phyloP scores from a whole-genome alignment of 148 eudicot species.

The Polygonum aviculare region DNA sequence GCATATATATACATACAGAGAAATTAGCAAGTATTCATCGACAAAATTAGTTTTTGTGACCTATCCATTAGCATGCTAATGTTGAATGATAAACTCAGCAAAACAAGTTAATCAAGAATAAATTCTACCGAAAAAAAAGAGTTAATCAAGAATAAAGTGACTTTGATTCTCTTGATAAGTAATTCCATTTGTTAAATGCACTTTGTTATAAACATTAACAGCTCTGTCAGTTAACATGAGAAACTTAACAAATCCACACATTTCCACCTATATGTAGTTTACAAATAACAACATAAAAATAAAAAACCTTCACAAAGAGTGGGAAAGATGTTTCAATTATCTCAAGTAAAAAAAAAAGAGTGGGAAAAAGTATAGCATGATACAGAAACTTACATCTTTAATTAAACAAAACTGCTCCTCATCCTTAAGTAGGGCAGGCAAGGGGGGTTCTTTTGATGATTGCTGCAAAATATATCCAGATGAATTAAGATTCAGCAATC shows the following conservation, averaged over 20 bases:
- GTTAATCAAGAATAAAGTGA: neutral
- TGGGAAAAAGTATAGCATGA: neutral
- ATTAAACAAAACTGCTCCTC: slow-evolving; percentile 64
- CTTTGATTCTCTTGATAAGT: neutral
- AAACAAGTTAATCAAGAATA: neutral
- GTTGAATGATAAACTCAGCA: neutral
- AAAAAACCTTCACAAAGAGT: too few relatives aligned
- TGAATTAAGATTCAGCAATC: neutral
- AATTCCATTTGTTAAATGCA: neutral
- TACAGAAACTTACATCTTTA: slow-evolving; percentile 53
- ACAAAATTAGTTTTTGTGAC: neutral
- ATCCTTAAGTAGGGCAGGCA: slow-evolving; percentile 78
- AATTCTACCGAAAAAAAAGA: too few relatives aligned
- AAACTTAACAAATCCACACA: neutral
- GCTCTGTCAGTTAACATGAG: neutral
- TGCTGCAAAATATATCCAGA: slow-evolving; percentile 35
- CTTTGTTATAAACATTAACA: neutral
- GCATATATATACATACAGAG: neutral
- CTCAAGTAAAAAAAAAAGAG: neutral
- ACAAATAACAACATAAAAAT: neutral
- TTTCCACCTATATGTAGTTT: neutral
- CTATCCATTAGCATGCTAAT: neutral
- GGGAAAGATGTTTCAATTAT: neutral
- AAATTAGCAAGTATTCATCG: neutral
- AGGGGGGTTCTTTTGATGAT: slow-evolving; percentile 46